Base-by-base conservation (phyloP, 2,329 filamentous ascomycete species). In the Exophiala mesophila region DNA sequence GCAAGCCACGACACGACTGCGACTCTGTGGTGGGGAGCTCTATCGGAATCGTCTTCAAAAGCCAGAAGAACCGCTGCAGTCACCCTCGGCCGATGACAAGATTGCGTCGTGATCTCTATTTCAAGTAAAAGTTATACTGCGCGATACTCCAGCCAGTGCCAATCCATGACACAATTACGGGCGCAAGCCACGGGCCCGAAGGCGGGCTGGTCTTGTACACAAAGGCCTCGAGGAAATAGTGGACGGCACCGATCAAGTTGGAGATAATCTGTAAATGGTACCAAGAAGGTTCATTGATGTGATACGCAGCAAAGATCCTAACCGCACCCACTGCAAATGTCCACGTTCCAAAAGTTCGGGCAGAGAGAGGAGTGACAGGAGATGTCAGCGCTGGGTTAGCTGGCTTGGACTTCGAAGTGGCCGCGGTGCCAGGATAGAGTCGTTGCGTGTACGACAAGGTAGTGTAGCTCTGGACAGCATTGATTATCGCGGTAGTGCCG, bases 341-440 rank as follows among this genome's bases (percentile, higher is more conserved):
- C 82, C 88, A 96, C 20, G 86, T 92, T 40, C 85, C 88, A 63
- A 94, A 94, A 15, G 87, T 80, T 51, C 87, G 82, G 18, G 82
- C 82, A 8, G 81, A 82, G 20, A 95, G 78, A 4, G 83, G 79
- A 4, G 85, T 89, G 42, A 87, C 77, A 64, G 63, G 74, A 45
- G 69, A 66, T 21, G 62, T 62, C 6, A 37, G 41, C 10, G 13
- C 30, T 2, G 35, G 28, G 10, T 26, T 30, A 5, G 29, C 35
- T 9, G 44, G 32, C 12, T 9, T 30, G 20, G 39, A 44, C 20
- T 19, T 18, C 19, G 42, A 44, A 13, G 28, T 28, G 4, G 52
- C 18, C 65, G 63, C 16, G n/a, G 36, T 19, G 4, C 48, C 48
- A 18, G 45, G 16, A 36, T 97, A 98, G 59, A 97, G 78, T 63